phyloP scores from a whole-genome alignment of 495 filamentous ascomycete species.

The Aspergillus indologenus region DNA sequence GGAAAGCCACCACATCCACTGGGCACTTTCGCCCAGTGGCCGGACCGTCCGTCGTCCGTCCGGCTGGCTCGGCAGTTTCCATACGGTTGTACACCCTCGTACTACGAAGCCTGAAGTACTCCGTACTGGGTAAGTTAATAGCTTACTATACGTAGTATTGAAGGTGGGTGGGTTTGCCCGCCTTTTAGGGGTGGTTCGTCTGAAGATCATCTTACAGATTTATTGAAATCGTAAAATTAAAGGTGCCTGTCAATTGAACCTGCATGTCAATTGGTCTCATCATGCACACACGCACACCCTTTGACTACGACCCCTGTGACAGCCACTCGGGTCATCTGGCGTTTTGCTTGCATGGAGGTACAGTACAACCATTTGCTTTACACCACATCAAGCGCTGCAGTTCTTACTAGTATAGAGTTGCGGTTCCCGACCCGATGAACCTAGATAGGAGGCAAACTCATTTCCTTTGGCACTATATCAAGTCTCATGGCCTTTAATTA shows the following conservation, averaged over 20 bases:
- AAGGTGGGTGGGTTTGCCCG: neutral
- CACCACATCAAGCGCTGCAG: neutral
- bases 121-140: no score
- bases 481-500: neutral
- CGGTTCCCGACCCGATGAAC: neutral
- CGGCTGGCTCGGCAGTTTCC: slow-evolving; percentile 16
- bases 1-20: slow-evolving; percentile 19
- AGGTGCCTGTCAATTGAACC: neutral
- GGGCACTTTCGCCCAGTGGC: slow-evolving; percentile 11
- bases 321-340: neutral
- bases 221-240: neutral
- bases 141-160: neutral
- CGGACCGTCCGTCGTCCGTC: slow-evolving; percentile 14
- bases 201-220: neutral
- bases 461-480: neutral
- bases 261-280: neutral
- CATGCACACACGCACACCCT: neutral
- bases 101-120: no score
- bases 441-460: neutral
- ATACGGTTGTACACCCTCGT: no score
- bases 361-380: neutral
- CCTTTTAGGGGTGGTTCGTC: neutral
- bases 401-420: neutral
- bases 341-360: neutral
- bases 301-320: neutral